phyloP scores from a whole-genome alignment of 2,329 filamentous ascomycete species.

The Leptoxyphium fumago region DNA sequence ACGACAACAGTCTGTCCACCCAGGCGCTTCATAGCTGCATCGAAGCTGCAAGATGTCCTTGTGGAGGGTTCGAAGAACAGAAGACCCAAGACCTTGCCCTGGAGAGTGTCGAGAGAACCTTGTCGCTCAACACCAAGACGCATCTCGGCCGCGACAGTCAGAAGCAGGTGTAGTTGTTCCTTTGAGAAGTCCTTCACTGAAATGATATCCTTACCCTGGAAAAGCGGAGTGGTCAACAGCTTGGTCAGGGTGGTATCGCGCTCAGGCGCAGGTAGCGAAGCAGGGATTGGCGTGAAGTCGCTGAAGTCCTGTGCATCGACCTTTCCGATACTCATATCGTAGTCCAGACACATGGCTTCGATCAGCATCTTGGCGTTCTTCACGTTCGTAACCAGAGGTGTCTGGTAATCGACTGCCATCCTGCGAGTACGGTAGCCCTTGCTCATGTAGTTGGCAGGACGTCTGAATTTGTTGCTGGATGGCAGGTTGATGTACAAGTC shows the following conservation, averaged over 20 bases:
- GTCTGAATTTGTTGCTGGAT: constrained; percentile 94
- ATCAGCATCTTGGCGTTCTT: constrained; percentile 98
- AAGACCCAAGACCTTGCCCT: constrained; percentile 72
- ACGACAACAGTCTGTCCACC: constrained; percentile 76
- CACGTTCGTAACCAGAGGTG: constrained; percentile 92
- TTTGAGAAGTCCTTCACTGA: constrained; percentile 85
- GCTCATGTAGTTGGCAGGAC: constrained; percentile 96
- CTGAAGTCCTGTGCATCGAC: constrained; percentile 82
- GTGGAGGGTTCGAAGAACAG: constrained; percentile 98
- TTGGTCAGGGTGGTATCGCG: constrained; percentile 46
- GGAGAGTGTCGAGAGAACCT: constrained; percentile 74
- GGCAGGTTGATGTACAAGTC: constrained; percentile 98
- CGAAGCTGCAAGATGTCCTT: constrained; percentile 86
- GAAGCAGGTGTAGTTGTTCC: constrained; percentile 78
- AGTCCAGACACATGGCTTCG: constrained; percentile 83
- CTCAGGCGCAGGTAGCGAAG: constrained; percentile 28
- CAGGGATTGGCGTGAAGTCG: constrained; percentile 20
- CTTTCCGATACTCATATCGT: constrained; percentile 65
- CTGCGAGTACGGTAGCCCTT: constrained; percentile 91
- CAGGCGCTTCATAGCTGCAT: constrained; percentile 95
- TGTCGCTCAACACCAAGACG: constrained; percentile 84
- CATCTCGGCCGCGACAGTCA: constrained; percentile 97
- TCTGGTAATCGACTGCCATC: constrained; percentile 97
- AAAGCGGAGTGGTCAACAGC: constrained; percentile 64
- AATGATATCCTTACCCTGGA: constrained; percentile 79